phyloP scores from a whole-genome alignment of 371 early-diverging fungal genomes.

The Saksenaea vasiformis region DNA sequence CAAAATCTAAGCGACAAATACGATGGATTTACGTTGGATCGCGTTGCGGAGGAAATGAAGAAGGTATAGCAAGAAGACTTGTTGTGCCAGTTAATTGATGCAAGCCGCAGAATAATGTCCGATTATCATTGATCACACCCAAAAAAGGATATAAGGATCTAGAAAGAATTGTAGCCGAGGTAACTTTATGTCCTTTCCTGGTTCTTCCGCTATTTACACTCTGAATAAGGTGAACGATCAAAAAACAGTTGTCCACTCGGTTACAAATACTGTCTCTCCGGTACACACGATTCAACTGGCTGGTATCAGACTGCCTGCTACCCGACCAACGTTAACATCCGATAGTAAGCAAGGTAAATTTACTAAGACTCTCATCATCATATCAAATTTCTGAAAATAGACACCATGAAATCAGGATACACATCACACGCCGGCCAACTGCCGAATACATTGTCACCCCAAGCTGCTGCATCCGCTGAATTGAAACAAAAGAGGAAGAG shows the following conservation, averaged over 20 bases:
- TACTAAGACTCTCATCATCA: not conserved
- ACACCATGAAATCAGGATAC: not conserved
- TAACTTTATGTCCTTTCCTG: conserved; percentile 6
- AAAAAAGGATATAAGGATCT: conserved; percentile 35
- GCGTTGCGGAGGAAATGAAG: conserved; percentile 50
- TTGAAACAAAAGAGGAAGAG: conserved; percentile 37
- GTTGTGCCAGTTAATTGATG: not conserved
- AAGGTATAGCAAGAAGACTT: conserved; percentile 32
- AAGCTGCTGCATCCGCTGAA: conserved; percentile 26
- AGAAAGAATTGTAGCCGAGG: conserved; percentile 31
- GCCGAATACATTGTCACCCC: conserved; percentile 24
- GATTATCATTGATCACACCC: conserved; percentile 49
- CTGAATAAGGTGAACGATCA: conserved; percentile 41
- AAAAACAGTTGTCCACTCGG: conserved; percentile 42
- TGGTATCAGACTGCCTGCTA: conserved; percentile 56
- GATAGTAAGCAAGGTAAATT: not conserved
- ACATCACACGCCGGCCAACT: not conserved
- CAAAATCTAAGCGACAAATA: conserved; percentile 55
- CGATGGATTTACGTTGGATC: conserved; percentile 43
- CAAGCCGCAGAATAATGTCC: conserved; percentile 38
- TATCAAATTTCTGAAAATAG: not conserved
- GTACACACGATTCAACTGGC: conserved; percentile 56
- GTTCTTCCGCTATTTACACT: not conserved
- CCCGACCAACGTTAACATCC: conserved; percentile 5
- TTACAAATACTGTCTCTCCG: conserved; percentile 35